Percentiles rank a stretch among this genome's conserved stretches.
Conservation (phyloP, 495 filamentous ascomycete genomes). For the Penicillium diatomitis region DNA sequence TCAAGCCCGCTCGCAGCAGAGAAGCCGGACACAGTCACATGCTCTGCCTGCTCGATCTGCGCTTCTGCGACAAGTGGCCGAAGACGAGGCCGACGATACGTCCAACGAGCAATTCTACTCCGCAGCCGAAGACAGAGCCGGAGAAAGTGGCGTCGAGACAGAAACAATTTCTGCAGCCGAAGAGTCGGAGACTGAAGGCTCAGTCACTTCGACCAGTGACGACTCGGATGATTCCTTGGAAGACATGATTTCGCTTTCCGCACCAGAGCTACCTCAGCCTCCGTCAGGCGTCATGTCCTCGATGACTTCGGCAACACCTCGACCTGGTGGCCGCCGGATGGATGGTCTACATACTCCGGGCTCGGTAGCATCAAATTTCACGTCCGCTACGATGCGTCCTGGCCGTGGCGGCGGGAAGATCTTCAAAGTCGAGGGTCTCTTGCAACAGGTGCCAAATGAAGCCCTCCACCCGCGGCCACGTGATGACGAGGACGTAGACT, state of each 20-base stretch:
- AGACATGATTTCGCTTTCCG: constrained; percentile 74
- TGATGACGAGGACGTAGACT: constrained; percentile 79
- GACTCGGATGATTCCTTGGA: constrained; percentile 72
- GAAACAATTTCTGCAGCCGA: constrained; percentile 43
- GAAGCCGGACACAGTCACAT: constrained; percentile 21
- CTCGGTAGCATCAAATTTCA: constrained; percentile 78
- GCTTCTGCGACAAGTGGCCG: constrained; percentile 49
- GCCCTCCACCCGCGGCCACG: constrained; percentile 75
- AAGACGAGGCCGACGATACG: constrained; percentile 68
- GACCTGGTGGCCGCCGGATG: constrained; percentile 48
- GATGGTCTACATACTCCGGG: constrained; percentile 69
- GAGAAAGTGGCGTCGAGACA: constrained; percentile 51
- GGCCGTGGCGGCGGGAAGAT: constrained; percentile 47
- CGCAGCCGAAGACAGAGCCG: constrained; percentile 62
- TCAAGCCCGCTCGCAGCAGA: constrained; percentile 43
- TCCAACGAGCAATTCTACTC: constrained; percentile 85
- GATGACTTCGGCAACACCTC: constrained; percentile 61
- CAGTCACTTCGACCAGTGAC: constrained; percentile 47
- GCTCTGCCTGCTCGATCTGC: constrained; percentile 20
- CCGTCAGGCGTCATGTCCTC: constrained; percentile 61
- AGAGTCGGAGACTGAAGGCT: constrained; percentile 43
- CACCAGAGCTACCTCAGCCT: constrained; percentile 64
- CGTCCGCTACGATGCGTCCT: constrained; percentile 64
- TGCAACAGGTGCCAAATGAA: constrained; percentile 62
- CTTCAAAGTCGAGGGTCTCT: constrained; percentile 74